A percentile compares a stretch with the other conserved stretches of the same genome.
Conservation (phyloP, 352 stramenopile genomes). For the Saprolegnia diclina region DNA sequence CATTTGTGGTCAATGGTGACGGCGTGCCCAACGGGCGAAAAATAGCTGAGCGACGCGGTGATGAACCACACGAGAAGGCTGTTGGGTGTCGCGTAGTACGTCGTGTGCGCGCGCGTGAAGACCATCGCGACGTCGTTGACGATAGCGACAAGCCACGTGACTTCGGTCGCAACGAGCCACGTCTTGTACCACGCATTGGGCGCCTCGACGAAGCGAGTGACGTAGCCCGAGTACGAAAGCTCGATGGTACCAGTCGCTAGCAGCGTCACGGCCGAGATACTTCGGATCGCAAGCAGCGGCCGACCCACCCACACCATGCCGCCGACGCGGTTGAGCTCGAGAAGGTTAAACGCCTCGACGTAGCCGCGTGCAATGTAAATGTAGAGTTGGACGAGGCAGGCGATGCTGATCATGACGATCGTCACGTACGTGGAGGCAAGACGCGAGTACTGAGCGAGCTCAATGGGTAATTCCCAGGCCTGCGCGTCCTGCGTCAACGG, state of each 20-base stretch:
- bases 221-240: background rate
- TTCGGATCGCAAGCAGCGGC: slow-evolving; percentile 7
- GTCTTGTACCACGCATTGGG: slow-evolving; percentile 13
- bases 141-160: slow-evolving; percentile 17
- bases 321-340: slow-evolving; percentile 10
- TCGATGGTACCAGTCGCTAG: background rate
- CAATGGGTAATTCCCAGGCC: background rate
- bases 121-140: slow-evolving; percentile 18
- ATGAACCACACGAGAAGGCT: slow-evolving; percentile 14
- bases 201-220: background rate
- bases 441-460: slow-evolving; percentile 1
- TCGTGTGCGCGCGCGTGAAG: slow-evolving; percentile 12
- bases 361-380: background rate
- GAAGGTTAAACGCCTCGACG: slow-evolving; percentile 3
- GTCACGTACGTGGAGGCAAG: background rate
- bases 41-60: background rate
- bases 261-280: background rate
- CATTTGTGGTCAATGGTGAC: background rate
- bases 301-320: slow-evolving; percentile 18
- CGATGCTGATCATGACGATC: slow-evolving; percentile 7
- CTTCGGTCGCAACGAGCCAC: slow-evolving; percentile 8
- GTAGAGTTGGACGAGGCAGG: background rate
- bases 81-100: background rate
- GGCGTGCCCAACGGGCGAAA: background rate
- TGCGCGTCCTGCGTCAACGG: background rate